These are phyloP conservation scores for Cucurbita argyrosperma DNA, from an alignment of 306 rosid species.

Conservation along the genomic window DNA sequence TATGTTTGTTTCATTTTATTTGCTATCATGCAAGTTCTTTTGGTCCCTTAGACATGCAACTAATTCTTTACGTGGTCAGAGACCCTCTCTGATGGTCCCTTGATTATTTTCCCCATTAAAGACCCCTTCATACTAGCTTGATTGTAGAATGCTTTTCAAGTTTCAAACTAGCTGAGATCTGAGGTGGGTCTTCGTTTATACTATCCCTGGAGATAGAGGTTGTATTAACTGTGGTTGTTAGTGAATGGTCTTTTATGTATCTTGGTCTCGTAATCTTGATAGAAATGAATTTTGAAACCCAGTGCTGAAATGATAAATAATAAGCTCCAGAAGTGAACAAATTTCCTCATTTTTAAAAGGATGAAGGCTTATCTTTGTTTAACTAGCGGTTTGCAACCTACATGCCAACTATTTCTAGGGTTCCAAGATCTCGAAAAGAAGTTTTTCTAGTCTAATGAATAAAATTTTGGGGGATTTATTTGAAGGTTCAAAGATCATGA, in stretches of 20 bases:
- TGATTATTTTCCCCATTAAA: neutral
- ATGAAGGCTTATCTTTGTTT: neutral
- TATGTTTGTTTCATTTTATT: slow-evolving; percentile 13
- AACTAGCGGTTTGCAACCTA: neutral
- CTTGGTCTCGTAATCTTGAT: neutral
- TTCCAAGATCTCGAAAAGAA: neutral
- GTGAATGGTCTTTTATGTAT: too few relatives aligned
- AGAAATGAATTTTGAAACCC: neutral
- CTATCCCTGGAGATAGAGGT: neutral
- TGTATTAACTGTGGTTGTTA: too few relatives aligned
- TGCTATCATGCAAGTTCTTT: neutral
- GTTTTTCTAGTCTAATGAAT: neutral
- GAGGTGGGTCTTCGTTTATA: neutral
- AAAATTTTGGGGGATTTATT: neutral
- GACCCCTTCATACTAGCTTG: neutral
- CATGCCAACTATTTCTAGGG: neutral
- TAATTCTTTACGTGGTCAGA: neutral
- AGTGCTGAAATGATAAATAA: neutral
- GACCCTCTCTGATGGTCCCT: neutral
- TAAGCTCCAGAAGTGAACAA: neutral
- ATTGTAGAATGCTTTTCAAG: neutral
- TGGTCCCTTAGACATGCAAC: neutral
- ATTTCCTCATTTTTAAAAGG: neutral
- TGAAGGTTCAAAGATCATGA: neutral
- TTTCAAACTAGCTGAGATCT: neutral